Conservation (phyloP, 768 basidiomycete genomes). For the Boletus sp. region DNA sequence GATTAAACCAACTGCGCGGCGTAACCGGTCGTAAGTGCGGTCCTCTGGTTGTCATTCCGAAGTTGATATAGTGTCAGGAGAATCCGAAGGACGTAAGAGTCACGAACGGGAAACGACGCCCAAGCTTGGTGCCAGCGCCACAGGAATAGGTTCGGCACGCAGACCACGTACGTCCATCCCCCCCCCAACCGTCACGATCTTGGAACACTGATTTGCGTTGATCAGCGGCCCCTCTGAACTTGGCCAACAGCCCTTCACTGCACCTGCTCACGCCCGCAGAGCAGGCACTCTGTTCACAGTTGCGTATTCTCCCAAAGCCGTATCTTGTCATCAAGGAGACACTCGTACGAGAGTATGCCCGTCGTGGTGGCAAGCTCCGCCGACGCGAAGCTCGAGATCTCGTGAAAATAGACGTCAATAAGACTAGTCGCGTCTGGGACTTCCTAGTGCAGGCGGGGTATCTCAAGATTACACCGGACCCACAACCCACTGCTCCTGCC, state of each 20-base stretch:
- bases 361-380: slow-evolving; percentile 83
- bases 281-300: slow-evolving; percentile 80
- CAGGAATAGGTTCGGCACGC: slow-evolving; percentile 38
- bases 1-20: slow-evolving; percentile 46
- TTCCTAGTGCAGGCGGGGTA: slow-evolving; percentile 85
- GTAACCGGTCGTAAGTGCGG: slow-evolving; percentile 47
- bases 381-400: slow-evolving; percentile 86
- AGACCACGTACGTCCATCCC: slow-evolving; percentile 37
- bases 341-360: slow-evolving; percentile 88
- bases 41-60: slow-evolving; percentile 18
- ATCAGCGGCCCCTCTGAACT: slow-evolving; percentile 68
- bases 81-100: slow-evolving; percentile 52
- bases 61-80: slow-evolving; percentile 23
- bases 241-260: slow-evolving; percentile 85
- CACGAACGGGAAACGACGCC: slow-evolving; percentile 63
- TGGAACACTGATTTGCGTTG: background rate
- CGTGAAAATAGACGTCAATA: slow-evolving; percentile 91
- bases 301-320: slow-evolving; percentile 91
- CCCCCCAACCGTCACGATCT: background rate
- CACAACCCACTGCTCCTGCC: slow-evolving; percentile 31
- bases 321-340: slow-evolving; percentile 96
- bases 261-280: slow-evolving; percentile 88
- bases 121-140: slow-evolving; percentile 36
- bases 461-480: slow-evolving; percentile 64
- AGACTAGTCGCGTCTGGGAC: slow-evolving; percentile 90